These are phyloP conservation scores for Ensete ventricosum DNA, from an alignment of 176 grass and related monocot genomes.

Conservation along the genomic window DNA sequence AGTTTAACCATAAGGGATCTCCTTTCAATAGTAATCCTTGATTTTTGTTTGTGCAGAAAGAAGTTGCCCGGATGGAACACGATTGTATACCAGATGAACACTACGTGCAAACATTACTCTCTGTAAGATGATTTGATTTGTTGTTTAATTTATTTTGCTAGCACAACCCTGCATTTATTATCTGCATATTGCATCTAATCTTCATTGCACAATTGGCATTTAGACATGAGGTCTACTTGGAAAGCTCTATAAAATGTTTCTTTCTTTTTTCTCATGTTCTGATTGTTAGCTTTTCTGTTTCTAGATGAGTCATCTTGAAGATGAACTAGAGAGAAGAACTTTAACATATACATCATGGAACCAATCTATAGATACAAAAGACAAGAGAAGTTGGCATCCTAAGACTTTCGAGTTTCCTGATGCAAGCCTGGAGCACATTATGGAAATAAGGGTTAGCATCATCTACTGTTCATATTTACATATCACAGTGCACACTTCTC, in stretches of 20 bases:
- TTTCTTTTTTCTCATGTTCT: too few species aligned
- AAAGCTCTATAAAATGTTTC: too few species aligned
- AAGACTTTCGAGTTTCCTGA: constrained; percentile 64
- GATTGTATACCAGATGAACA: constrained; percentile 98
- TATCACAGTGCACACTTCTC: neutral
- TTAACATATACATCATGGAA: constrained; percentile 96
- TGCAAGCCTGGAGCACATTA: constrained; percentile 49
- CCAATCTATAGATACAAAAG: constrained; percentile 52
- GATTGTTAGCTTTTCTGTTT: neutral
- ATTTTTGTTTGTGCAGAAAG: constrained; percentile 41
- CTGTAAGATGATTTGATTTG: constrained; percentile 41
- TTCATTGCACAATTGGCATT: neutral
- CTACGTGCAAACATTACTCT: constrained; percentile 87
- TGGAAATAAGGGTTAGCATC: constrained; percentile 64
- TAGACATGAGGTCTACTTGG: neutral
- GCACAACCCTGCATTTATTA: neutral
- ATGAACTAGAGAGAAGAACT: constrained; percentile 91
- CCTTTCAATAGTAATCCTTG: constrained; percentile 13
- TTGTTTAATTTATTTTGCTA: neutral
- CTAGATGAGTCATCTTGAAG: constrained; percentile 72
- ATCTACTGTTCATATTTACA: constrained; percentile 5
- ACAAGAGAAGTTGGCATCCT: constrained; percentile 80
- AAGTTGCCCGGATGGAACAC: constrained; percentile 27
- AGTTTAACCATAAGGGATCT: constrained; percentile 3
- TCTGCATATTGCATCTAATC: neutral